Evolutionary conservation across 2,329 filamentous ascomycete species (phyloP).

Genomic region (Fusarium chaquense): DNA sequence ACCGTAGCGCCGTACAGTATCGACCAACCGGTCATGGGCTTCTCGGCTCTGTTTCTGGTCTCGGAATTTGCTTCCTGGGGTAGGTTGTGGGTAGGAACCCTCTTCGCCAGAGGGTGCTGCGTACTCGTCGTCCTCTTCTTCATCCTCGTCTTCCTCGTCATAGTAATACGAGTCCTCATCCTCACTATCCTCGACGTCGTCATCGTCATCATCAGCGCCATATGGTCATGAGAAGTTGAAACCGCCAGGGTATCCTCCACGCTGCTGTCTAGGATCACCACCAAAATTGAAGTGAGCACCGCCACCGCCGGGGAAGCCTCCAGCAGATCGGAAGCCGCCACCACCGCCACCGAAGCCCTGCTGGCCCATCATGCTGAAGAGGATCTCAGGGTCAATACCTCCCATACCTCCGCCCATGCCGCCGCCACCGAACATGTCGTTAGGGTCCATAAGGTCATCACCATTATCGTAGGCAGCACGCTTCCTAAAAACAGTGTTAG

Average conservation of each 20-base stretch:
- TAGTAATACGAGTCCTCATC: conserved; percentile 43
- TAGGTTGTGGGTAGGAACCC: conserved; percentile 25
- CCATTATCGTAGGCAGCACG: conserved; percentile 91
- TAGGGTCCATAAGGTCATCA: conserved; percentile 88
- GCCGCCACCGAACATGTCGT: conserved; percentile 82
- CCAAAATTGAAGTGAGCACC: conserved; percentile 71
- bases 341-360: conserved; percentile 69
- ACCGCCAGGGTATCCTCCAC: conserved; percentile 54
- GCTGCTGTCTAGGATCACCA: conserved; percentile 53
- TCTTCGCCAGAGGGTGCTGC: conserved; percentile 40
- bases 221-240: conserved; percentile 64
- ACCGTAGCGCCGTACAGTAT: conserved; percentile 58
- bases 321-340: conserved; percentile 63
- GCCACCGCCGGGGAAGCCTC: conserved; percentile 64
- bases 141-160: conserved; percentile 42
- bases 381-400: conserved; percentile 79
- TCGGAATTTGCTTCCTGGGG: conserved; percentile 45
- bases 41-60: conserved; percentile 51
- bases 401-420: conserved; percentile 75
- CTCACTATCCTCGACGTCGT: conserved; percentile 51
- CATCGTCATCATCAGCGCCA: conserved; percentile 53
- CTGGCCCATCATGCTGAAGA: conserved; percentile 86
- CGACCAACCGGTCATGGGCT: conserved; percentile 55
- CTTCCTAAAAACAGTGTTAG: conserved; percentile 71
- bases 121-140: conserved; percentile 46